phyloP scores from a whole-genome alignment of 768 basidiomycete genomes.

The Tylopilus subfusipes region DNA sequence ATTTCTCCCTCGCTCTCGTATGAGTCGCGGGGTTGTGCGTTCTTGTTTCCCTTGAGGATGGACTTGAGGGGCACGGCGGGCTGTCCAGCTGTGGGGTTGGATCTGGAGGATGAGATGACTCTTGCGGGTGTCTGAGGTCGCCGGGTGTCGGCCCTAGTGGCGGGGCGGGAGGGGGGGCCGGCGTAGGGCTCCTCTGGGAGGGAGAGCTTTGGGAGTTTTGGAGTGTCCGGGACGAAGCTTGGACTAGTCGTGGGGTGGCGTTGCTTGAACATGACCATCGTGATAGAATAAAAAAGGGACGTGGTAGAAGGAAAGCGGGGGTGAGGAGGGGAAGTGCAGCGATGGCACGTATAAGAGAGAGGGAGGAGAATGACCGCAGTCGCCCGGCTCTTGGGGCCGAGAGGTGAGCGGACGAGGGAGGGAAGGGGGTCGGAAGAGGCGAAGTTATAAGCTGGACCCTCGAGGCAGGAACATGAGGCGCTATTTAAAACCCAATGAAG shows the following conservation, averaged over 20 bases:
- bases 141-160: conserved; percentile 15
- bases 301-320: conserved; percentile 17
- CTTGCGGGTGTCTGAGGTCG: conserved; percentile 19
- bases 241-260: conserved; percentile 15
- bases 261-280: conserved; percentile 29
- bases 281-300: conserved; percentile 17
- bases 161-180: conserved; percentile 13
- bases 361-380: conserved; percentile 23
- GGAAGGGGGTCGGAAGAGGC: neutral
- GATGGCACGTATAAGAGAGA: neutral
- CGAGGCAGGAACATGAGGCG: conserved; percentile 30
- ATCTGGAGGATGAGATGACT: conserved; percentile 15
- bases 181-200: conserved; percentile 14
- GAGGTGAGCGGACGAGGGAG: conserved; percentile 14
- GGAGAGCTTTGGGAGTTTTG: conserved; percentile 14
- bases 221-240: conserved; percentile 18
- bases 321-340: neutral
- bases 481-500: conserved; percentile 10
- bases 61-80: conserved; percentile 25
- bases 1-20: conserved; percentile 32
- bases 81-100: conserved; percentile 20
- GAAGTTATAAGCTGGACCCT: conserved; percentile 23
- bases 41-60: conserved; percentile 28
- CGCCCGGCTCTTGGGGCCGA: conserved; percentile 13
- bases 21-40: conserved; percentile 14